phyloP scores from a whole-genome alignment of 371 early-diverging fungal species.

The Entomophthora muscae region DNA sequence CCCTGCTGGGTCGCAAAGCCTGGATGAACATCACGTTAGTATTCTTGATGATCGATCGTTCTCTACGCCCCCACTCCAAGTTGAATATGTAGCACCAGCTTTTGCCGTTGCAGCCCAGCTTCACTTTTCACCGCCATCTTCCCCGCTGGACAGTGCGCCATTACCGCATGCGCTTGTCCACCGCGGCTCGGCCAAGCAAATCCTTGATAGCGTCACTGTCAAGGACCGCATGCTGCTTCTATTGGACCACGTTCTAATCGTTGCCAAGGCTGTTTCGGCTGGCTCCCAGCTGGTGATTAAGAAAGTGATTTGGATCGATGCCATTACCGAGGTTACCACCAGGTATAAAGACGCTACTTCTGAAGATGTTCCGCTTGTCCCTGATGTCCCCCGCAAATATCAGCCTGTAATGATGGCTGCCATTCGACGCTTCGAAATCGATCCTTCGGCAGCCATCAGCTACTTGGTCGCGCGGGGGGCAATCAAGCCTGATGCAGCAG shows the following conservation, averaged over 20 bases:
- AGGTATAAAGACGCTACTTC: slow-evolving; percentile 14
- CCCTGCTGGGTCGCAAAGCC: not conserved
- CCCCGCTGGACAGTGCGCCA: not conserved
- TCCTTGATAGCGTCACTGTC: slow-evolving; percentile 36
- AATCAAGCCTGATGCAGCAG: slow-evolving; percentile 37
- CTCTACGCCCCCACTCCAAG: not conserved
- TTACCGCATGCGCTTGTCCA: slow-evolving; percentile 28
- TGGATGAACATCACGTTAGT: not conserved
- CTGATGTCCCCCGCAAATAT: slow-evolving; percentile 14
- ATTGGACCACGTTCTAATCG: slow-evolving; percentile 52
- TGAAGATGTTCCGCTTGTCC: not conserved
- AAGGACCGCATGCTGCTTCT: slow-evolving; percentile 56
- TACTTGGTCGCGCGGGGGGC: slow-evolving; percentile 44
- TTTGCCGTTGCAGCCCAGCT: not conserved
- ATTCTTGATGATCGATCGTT: not conserved
- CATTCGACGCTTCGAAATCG: slow-evolving; percentile 37
- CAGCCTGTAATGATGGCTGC: slow-evolving; percentile 31
- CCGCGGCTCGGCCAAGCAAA: slow-evolving; percentile 50
- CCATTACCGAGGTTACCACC: slow-evolving; percentile 20
- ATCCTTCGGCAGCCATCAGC: slow-evolving; percentile 38
- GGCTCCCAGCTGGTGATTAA: slow-evolving; percentile 22
- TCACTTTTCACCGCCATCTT: not conserved
- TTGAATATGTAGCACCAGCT: not conserved
- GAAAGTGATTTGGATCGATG: slow-evolving; percentile 24
- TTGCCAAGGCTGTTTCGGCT: slow-evolving; percentile 27